These are phyloP conservation scores for Neurospora sp. DNA, from an alignment of 2,329 filamentous ascomycete species.

Conservation along the genomic window DNA sequence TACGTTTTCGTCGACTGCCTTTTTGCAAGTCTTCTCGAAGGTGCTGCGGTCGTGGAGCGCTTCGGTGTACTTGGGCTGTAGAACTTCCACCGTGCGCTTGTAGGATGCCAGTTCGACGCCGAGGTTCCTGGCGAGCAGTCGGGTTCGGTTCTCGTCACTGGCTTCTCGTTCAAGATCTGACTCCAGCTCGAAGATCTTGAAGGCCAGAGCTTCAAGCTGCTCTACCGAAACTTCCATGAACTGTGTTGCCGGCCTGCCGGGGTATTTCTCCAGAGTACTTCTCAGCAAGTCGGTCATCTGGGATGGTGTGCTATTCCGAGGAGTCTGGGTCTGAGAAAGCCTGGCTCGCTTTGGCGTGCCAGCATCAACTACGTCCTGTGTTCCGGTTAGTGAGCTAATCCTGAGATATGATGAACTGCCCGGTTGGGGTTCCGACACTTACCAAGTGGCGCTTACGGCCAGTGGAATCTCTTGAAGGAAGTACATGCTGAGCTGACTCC, in stretches of 20 bases:
- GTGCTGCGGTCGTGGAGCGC: constrained; percentile 41
- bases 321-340: constrained; percentile 6
- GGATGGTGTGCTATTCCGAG: constrained; percentile 4
- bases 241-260: background rate
- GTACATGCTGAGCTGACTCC: constrained; percentile 9
- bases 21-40: constrained; percentile 36
- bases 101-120: constrained; percentile 37
- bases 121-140: constrained; percentile 32
- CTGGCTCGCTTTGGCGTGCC: constrained; percentile 13
- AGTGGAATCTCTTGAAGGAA: constrained; percentile 7
- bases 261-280: constrained; percentile 14
- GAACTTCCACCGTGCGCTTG: constrained; percentile 31
- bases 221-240: constrained; percentile 16
- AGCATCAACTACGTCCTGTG: constrained; percentile 11
- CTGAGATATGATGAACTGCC: background rate
- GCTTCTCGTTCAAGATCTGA: constrained; percentile 23
- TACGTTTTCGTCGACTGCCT: constrained; percentile 27
- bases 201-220: constrained; percentile 29
- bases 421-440: constrained; percentile 17
- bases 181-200: constrained; percentile 30
- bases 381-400: constrained; percentile 11
- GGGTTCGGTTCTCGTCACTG: constrained; percentile 12
- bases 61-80: constrained; percentile 37
- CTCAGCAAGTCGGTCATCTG: constrained; percentile 24
- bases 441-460: constrained; percentile 41